Evolutionary conservation across 306 rosid genomes (phyloP).

Genomic region (Rosa rugosa): DNA sequence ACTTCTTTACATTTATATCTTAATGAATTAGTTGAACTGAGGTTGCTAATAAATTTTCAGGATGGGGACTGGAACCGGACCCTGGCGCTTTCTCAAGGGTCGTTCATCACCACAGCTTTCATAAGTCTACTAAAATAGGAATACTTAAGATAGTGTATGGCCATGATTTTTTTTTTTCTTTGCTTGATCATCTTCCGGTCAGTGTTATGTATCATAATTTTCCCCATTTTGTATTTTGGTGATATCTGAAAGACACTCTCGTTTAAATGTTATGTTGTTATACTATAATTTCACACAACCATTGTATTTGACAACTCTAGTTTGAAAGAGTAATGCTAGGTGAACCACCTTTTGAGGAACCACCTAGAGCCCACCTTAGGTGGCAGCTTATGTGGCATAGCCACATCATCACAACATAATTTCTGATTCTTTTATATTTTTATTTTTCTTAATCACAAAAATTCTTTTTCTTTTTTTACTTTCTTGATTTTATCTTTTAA

Average conservation of each 20-base stretch:
- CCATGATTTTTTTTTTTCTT: not conserved
- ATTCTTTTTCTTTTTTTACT: too few species aligned
- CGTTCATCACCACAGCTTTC: conserved; percentile 19
- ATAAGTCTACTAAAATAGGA: not conserved
- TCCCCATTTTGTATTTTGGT: not conserved
- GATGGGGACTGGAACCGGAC: conserved; percentile 97
- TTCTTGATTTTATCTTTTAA: too few species aligned
- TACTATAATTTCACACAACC: not conserved
- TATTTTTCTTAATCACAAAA: too few species aligned
- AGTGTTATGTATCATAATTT: not conserved
- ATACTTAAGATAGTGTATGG: not conserved
- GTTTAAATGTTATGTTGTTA: not conserved
- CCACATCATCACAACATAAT: too few species aligned
- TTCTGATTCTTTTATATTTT: too few species aligned
- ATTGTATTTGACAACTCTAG: not conserved
- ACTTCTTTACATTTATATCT: not conserved
- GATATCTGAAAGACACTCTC: not conserved
- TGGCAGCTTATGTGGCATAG: too few species aligned
- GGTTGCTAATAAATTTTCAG: conserved; percentile 40
- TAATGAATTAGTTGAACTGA: not conserved
- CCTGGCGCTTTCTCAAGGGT: conserved; percentile 73
- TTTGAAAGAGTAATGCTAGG: too few species aligned
- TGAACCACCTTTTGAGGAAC: too few species aligned
- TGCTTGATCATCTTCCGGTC: not conserved
- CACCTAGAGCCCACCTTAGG: too few species aligned